These are phyloP conservation scores for Kingdonia uniflora DNA, from an alignment of 164 flowering plant species.

Conservation along the genomic window DNA sequence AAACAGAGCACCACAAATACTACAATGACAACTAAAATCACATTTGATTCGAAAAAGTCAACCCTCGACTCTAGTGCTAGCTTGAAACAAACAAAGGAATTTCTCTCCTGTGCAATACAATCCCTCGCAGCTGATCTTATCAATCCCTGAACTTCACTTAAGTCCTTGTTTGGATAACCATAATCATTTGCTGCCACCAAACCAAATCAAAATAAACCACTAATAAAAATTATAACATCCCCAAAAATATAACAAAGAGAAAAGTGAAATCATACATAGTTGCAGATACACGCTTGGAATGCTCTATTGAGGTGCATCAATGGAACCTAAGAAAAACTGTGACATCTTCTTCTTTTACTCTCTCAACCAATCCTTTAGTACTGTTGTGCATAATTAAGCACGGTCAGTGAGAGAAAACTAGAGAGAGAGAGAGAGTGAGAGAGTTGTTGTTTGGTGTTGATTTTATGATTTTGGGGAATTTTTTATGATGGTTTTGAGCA, in stretches of 20 bases:
- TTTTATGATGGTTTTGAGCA: too few relatives aligned
- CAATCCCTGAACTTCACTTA: conserved; percentile 48
- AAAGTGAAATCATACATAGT: conserved; percentile 19
- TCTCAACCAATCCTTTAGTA: conserved; percentile 87
- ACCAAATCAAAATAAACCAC: neutral
- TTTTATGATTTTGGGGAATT: too few relatives aligned
- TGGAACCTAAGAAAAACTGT: conserved; percentile 65
- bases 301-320: conserved; percentile 64
- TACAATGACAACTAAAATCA: too few relatives aligned
- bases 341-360: conserved; percentile 87
- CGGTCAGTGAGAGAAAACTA: neutral
- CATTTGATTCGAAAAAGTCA: neutral
- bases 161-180: conserved; percentile 21
- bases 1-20: too few relatives aligned
- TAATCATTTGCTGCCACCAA: conserved; percentile 23
- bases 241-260: neutral
- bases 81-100: conserved; percentile 70
- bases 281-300: conserved; percentile 45
- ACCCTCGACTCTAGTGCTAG: conserved; percentile 92
- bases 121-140: conserved; percentile 72
- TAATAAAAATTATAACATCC: too few relatives aligned
- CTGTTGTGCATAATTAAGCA: conserved; percentile 37
- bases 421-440: conserved; percentile 4
- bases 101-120: conserved; percentile 58
- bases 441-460: too few relatives aligned